A percentile compares a stretch with the other conserved stretches of the same genome.
Conservation (phyloP, 2,329 filamentous ascomycete genomes). For the Thielaviopsis populi region DNA sequence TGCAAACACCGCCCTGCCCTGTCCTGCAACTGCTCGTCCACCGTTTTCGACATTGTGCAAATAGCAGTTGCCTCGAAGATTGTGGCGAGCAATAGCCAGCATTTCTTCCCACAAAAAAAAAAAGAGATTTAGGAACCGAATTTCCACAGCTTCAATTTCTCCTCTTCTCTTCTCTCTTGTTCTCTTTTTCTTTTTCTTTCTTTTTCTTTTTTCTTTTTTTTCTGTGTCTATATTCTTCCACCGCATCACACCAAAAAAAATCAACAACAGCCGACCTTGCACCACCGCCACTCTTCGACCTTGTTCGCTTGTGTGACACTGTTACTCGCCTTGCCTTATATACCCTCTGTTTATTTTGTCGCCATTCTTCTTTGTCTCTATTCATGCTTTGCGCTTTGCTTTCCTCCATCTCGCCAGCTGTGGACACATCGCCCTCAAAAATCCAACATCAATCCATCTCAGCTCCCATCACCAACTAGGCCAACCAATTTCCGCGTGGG, state of each 20-base stretch:
- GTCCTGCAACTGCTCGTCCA: background rate
- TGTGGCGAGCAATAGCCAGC: background rate
- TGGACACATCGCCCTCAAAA: background rate
- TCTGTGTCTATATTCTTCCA: background rate
- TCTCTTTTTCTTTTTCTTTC: background rate
- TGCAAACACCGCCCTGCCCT: background rate
- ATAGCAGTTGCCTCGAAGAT: background rate
- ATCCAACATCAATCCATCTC: too few species aligned
- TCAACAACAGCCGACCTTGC: background rate
- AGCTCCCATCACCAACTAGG: too few species aligned
- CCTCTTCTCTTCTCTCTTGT: background rate
- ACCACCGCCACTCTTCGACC: background rate
- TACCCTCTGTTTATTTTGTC: background rate
- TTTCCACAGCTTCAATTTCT: background rate
- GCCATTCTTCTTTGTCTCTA: background rate
- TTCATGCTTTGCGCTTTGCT: background rate
- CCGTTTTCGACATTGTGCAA: background rate
- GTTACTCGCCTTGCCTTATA: background rate
- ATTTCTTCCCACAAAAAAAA: conserved; percentile 3
- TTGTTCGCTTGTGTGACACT: background rate
- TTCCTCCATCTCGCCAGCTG: background rate
- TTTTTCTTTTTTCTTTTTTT: background rate
- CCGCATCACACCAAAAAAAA: background rate
- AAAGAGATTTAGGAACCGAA: background rate
- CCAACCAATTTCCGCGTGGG: too few species aligned